Evolutionary conservation across 2,329 filamentous ascomycete species (phyloP).

Genomic region (Berkeleyomyces basicola): DNA sequence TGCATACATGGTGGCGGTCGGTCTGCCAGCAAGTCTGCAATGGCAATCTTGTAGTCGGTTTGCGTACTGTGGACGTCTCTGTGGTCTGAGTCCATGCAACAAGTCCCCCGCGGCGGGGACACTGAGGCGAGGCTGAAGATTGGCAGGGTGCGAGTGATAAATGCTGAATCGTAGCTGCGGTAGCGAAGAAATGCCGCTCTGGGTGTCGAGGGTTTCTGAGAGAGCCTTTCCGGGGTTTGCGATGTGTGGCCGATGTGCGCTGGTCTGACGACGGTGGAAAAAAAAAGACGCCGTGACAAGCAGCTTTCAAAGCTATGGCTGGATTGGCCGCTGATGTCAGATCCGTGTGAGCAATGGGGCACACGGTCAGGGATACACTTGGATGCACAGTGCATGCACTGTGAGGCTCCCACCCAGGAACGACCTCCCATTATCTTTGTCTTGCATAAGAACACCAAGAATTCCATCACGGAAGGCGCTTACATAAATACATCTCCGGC

Average conservation of each 20-base stretch:
- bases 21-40: neutral
- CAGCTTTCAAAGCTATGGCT: neutral
- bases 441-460: neutral
- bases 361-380: neutral
- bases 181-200: neutral
- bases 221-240: neutral
- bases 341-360: neutral
- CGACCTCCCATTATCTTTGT: neutral
- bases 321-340: slow-evolving; percentile 7
- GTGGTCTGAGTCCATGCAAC: neutral
- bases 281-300: neutral
- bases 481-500: neutral
- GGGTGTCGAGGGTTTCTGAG: too few relatives aligned
- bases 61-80: neutral
- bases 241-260: neutral
- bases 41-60: neutral
- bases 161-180: neutral
- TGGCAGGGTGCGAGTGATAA: neutral
- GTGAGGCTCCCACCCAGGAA: neutral
- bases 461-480: neutral
- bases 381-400: neutral
- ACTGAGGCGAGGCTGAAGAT: neutral
- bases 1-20: neutral
- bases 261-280: neutral
- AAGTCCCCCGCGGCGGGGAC: neutral